These are phyloP conservation scores for Fusarium hostae DNA, from an alignment of 2,329 filamentous ascomycete species.

Conservation along the genomic window DNA sequence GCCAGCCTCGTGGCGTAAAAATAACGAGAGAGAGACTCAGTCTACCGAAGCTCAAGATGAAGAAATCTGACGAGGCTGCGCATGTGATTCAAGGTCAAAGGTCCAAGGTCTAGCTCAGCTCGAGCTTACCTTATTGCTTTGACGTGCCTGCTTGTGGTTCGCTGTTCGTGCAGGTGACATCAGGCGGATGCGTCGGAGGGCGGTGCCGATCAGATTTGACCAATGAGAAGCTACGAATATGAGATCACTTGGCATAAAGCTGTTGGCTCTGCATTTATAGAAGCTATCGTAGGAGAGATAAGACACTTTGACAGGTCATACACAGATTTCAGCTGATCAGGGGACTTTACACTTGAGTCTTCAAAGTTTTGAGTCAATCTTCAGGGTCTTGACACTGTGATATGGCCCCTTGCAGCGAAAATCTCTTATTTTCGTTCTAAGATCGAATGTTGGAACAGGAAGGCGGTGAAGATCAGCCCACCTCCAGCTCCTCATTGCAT, in stretches of 20 bases:
- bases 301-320: conserved; percentile 9
- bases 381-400: not conserved
- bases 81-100: conserved; percentile 39
- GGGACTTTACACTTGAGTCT: not conserved
- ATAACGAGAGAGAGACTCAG: not conserved
- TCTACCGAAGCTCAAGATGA: conserved; percentile 16
- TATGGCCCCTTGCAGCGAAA: not conserved
- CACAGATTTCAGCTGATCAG: conserved; percentile 19
- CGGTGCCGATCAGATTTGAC: conserved; percentile 20
- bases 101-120: conserved; percentile 15
- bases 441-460: conserved; percentile 2
- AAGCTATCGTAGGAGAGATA: conserved; percentile 12
- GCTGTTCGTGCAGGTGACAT: conserved; percentile 37
- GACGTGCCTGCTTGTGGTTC: conserved; percentile 16
- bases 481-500: conserved; percentile 16
- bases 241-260: conserved; percentile 24
- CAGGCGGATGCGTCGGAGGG: conserved; percentile 39
- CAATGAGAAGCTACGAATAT: conserved; percentile 33
- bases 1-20: conserved; percentile 24
- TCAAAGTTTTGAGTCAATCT: not conserved
- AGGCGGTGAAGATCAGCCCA: conserved; percentile 42
- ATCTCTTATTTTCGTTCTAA: not conserved
- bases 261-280: conserved; percentile 18
- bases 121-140: conserved; percentile 12
- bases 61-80: conserved; percentile 22